Base-by-base conservation (phyloP, 108 stramenopile genomes). In the Cyclotella distinguenda region DNA sequence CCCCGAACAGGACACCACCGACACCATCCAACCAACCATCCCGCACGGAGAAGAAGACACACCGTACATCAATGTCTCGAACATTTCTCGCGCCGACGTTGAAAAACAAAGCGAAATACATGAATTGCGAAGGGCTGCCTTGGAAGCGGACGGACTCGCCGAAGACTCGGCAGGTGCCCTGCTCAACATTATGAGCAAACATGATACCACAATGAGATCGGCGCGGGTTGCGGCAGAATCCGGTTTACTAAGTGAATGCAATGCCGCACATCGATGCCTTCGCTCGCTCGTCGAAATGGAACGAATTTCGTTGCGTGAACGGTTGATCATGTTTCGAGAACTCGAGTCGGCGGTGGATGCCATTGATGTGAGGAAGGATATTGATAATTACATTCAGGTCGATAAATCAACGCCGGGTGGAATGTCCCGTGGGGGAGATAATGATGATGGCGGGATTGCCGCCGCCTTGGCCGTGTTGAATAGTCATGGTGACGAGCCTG, bases 371-470 rank as follows among this genome's bases (percentile, higher is more conserved):
- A 80, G 90, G 4, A 60, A 59, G n/a, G 90, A 91, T 66, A 49
- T 91, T 60, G 74, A 86, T 57, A 31, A 38, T 26, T 91, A 83
- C 70, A 88, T 91, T 51, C 42, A 47, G 27, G 30, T 27, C 18
- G 86, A 91, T 28, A 85, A 85, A 55, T 47, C 32, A 9, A 39
- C 72, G 50, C 77, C 60, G 11, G 82, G 83, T 36, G 83, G 86
- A 15, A 55, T 53, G 5, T 76, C 70, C 40, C 55, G 65, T 30
- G 42, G 79, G 22, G 84, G 82, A 22, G 85, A 91, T n/a, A 75
- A 88, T 21, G 90, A 91, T 51, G 87, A 86, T 79, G 90, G 87
- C 4, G 87, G 87, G 12, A 64, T 88, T 15, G 90, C 90, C 16
- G 72, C 86, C 13, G 90, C 90, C 15, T 60, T 91, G 32, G 79